Evolutionary conservation across 352 stramenopile genomes (phyloP).

Genomic region (Globisporangium spiculum): DNA sequence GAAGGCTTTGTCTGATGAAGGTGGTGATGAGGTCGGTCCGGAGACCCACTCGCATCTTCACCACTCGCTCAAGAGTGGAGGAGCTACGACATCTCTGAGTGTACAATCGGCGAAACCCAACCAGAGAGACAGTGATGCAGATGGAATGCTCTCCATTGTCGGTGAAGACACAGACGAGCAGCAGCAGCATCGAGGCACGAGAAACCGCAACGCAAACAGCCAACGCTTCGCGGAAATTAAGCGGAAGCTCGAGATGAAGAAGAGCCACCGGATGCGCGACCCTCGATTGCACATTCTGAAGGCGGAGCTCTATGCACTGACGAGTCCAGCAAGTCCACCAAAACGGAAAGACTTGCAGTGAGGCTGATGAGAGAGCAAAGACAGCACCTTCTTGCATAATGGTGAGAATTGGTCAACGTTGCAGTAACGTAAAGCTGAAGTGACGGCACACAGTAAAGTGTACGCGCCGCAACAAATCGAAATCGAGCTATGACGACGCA

Average conservation of each 20-base stretch:
- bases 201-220: slow-evolving; percentile 35
- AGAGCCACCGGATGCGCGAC: slow-evolving; percentile 24
- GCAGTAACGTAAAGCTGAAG: too few relatives aligned
- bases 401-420: too few relatives aligned
- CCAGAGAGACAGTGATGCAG: slow-evolving; percentile 10
- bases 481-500: too few relatives aligned
- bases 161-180: slow-evolving; percentile 5
- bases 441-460: too few relatives aligned
- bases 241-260: slow-evolving; percentile 32
- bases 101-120: slow-evolving; percentile 9
- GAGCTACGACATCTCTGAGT: slow-evolving; percentile 12
- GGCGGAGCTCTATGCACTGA: slow-evolving; percentile 27
- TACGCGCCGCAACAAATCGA: too few relatives aligned
- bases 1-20: neutral
- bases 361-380: neutral
- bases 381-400: too few relatives aligned
- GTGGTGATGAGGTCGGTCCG: slow-evolving; percentile 6
- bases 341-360: neutral
- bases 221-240: slow-evolving; percentile 41
- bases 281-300: slow-evolving; percentile 50
- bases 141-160: neutral
- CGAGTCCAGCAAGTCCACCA: neutral
- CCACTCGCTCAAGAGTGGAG: slow-evolving; percentile 19
- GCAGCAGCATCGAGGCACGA: neutral
- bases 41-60: slow-evolving; percentile 19